Evolutionary conservation across 768 basidiomycete species (phyloP).

Genomic region (Cystobasidium ongulense): DNA sequence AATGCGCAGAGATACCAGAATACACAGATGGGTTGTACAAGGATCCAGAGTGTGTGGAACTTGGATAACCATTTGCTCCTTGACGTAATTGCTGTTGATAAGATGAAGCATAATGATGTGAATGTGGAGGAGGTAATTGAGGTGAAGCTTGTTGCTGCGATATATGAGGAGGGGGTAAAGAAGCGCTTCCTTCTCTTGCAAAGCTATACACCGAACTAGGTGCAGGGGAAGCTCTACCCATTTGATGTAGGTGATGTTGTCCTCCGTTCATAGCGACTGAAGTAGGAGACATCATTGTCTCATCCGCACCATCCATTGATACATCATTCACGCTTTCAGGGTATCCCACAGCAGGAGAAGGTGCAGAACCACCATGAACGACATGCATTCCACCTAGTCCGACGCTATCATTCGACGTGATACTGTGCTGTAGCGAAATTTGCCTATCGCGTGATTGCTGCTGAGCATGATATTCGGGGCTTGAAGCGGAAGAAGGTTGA

Average conservation of each 20-base stretch:
- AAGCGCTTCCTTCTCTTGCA: background rate
- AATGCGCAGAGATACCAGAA: background rate
- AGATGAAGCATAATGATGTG: conserved; percentile 26
- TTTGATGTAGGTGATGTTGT: background rate
- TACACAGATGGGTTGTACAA: conserved; percentile 30
- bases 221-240: background rate
- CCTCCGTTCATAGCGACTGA: background rate
- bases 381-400: conserved; percentile 11
- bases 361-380: background rate
- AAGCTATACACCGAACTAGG: conserved; percentile 25
- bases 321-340: conserved; percentile 23
- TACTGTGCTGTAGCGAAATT: conserved; percentile 1
- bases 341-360: conserved; percentile 7
- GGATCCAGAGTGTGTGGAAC: conserved; percentile 16
- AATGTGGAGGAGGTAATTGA: conserved; percentile 27
- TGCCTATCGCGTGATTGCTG: conserved; percentile 5
- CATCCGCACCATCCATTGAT: conserved; percentile 7
- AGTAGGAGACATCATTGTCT: background rate
- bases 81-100: conserved; percentile 23
- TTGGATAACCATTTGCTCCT: conserved; percentile 18
- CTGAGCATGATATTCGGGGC: background rate
- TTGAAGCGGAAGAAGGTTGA: background rate
- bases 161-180: background rate
- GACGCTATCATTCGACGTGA: conserved; percentile 5
- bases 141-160: conserved; percentile 4